phyloP scores from a whole-genome alignment of 352 stramenopile genomes.

The Aphanomyces euteiches region DNA sequence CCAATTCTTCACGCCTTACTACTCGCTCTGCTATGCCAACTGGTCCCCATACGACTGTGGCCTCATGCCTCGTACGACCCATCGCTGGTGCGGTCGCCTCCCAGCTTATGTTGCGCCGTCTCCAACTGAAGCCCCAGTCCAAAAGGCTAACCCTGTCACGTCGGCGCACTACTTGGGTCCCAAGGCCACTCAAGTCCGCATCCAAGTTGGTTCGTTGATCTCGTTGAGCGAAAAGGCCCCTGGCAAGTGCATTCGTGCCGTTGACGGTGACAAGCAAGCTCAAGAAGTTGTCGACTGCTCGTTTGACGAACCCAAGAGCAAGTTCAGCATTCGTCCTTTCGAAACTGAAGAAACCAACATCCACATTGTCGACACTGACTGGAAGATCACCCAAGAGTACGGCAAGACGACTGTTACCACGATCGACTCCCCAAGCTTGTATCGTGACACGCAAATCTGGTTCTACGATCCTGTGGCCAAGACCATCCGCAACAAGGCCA shows the following conservation, averaged over 20 bases:
- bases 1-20: slow-evolving; percentile 11
- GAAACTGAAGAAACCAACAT: slow-evolving; percentile 35
- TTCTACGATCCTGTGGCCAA: slow-evolving; percentile 53
- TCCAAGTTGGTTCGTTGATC: not conserved
- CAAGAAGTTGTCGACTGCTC: not conserved
- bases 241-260: slow-evolving; percentile 11
- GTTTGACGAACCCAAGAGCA: slow-evolving; percentile 7
- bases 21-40: slow-evolving; percentile 17
- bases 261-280: not conserved
- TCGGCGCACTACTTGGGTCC: not conserved
- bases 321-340: slow-evolving; percentile 37
- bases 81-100: slow-evolving; percentile 10
- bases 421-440: slow-evolving; percentile 44
- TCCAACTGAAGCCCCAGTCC: slow-evolving; percentile 31
- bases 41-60: not conserved
- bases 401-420: slow-evolving; percentile 36
- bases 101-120: not conserved
- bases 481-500: slow-evolving; percentile 61
- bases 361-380: slow-evolving; percentile 33
- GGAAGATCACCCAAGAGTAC: slow-evolving; percentile 47
- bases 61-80: slow-evolving; percentile 3
- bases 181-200: slow-evolving; percentile 12
- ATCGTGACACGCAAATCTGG: slow-evolving; percentile 57
- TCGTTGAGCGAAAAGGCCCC: slow-evolving; percentile 4
- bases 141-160: not conserved